Conservation (phyloP, 495 filamentous ascomycete genomes). For the Hyaloscypha bicolor region DNA sequence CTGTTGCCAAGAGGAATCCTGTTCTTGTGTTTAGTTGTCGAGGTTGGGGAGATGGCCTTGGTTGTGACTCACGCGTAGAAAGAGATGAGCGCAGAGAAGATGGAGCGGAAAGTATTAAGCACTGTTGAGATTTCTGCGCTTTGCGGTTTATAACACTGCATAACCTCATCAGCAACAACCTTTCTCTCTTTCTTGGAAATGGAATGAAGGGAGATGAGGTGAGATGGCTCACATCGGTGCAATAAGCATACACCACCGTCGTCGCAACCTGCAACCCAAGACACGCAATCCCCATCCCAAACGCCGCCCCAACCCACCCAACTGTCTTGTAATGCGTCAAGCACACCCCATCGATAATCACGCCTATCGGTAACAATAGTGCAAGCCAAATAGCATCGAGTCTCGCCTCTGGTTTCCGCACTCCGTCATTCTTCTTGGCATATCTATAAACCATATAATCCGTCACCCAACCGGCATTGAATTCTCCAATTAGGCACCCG, state of each 20-base stretch:
- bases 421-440: slow-evolving; percentile 27
- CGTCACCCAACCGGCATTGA: slow-evolving; percentile 29
- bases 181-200: not conserved
- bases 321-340: slow-evolving; percentile 21
- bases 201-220: not conserved
- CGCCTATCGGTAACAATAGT: slow-evolving; percentile 26
- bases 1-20: not conserved
- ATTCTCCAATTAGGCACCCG: slow-evolving; percentile 30
- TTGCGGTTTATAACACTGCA: slow-evolving; percentile 23
- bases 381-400: slow-evolving; percentile 32
- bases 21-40: not conserved
- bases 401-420: slow-evolving; percentile 32
- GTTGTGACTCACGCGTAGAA: slow-evolving; percentile 4
- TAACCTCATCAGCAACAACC: not conserved
- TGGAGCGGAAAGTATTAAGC: not conserved
- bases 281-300: slow-evolving; percentile 24
- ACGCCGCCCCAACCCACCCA: slow-evolving; percentile 23
- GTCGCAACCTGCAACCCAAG: slow-evolving; percentile 24
- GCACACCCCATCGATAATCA: slow-evolving; percentile 33
- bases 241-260: slow-evolving; percentile 25
- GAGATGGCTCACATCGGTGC: slow-evolving; percentile 11
- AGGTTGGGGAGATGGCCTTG: not conserved
- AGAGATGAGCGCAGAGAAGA: not conserved
- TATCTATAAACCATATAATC: slow-evolving; percentile 31
- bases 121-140: slow-evolving; percentile 1